Percentiles rank a stretch among this genome's conserved stretches.
Evolutionary conservation across 495 filamentous ascomycete genomes (phyloP).

Genomic region (Penicillium robsamsonii): DNA sequence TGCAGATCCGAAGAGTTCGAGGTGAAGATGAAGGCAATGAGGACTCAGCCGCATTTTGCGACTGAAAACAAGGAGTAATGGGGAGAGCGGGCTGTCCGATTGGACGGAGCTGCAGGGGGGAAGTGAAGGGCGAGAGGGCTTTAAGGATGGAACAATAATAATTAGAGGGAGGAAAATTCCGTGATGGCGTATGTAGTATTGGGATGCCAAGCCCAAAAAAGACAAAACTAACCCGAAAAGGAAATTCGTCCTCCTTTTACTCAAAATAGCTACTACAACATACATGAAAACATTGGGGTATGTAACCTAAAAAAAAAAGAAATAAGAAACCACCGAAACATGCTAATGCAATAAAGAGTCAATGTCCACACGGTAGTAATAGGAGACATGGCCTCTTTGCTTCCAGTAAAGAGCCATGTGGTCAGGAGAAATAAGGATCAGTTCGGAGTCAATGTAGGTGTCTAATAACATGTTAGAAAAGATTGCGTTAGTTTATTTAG

Average conservation of each 20-base stretch:
- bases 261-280: too few species aligned
- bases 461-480: conserved; percentile 44
- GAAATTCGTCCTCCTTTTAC: neutral
- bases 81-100: neutral
- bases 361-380: conserved; percentile 75
- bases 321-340: neutral
- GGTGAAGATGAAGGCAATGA: neutral
- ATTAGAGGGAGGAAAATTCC: neutral
- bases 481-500: neutral
- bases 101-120: neutral
- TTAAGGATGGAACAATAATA: neutral
- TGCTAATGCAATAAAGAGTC: conserved; percentile 64
- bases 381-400: conserved; percentile 74
- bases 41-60: neutral
- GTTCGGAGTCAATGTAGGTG: conserved; percentile 66
- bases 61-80: neutral
- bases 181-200: neutral
- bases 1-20: neutral
- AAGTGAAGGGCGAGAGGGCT: neutral
- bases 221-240: neutral
- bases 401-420: conserved; percentile 82
- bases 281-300: conserved; percentile 11
- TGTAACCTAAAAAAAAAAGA: neutral
- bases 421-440: conserved; percentile 77
- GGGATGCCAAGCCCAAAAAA: neutral